Evolutionary conservation across 306 rosid species (phyloP), one percentile per base, ranked within the genome.

Genomic region (Gynostemma pentaphyllum): DNA sequence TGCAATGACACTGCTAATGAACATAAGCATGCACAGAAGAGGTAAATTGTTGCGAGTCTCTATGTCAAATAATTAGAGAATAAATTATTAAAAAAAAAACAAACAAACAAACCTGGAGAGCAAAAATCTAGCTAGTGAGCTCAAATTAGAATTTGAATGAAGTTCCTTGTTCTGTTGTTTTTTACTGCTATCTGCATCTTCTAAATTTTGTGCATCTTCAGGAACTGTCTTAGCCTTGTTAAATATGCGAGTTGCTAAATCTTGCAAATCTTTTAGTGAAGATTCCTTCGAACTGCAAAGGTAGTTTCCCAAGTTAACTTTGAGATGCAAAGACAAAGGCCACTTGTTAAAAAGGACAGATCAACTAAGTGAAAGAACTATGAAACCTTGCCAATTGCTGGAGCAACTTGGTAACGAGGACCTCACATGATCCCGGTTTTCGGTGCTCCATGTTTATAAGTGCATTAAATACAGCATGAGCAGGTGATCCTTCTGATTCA

Each of bases 121-220:
- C 80, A 94, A 86, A 80, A 94, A 94, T 81, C 95, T 81, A 44
- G 99, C 99, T 4, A 94, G 91, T 13, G 99, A 89, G 68, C 95
- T 94, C 72, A 86, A 75, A 73, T 86, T 94, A 73, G 89, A 76
- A 63, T 84, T 79, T 50, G 94, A 70, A 74, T 82, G 81, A 42
- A 60, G 71, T 30, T 84, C 95, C 83, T 72, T 86, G 80, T 72
- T 81, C 66, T 72, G 90, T 74, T 75, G 94, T 74, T 64, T 84
- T 74, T 73, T 88, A 72, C 75, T 60, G 78, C 36, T 79, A 70
- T 81, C 81, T 5, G 81, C 69, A 56, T 83, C 90, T 0, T 78
- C 46, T 9, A 47, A 70, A 53, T 71, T 81, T 72, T 60, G 81
- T 5, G 70, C 52, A 75, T 70, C 87, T 78, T 83, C 94, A 5